Base-by-base conservation (phyloP, 495 filamentous ascomycete species). In the Aspergillus haitiensis region DNA sequence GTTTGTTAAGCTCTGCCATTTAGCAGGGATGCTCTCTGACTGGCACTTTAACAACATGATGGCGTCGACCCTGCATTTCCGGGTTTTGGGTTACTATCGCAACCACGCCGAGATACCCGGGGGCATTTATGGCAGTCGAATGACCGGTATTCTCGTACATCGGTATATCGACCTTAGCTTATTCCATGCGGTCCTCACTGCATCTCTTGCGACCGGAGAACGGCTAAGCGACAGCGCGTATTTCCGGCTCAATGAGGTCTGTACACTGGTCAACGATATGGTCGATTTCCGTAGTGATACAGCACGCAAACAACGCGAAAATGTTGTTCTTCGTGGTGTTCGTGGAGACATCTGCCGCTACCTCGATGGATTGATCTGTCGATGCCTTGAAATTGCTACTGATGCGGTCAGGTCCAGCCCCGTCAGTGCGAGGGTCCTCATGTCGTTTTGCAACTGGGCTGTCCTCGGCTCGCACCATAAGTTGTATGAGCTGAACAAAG, bases 401-500 rank as follows among this genome's bases (percentile, higher is more conserved):
- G 40, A 57, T 5, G 52, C 56, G 8, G 46, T 65, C 31, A 32
- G 53, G 16, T 55, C 50, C 0, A 60, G 35, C 1, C 35, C 57
- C n/a, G 3, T 63, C 1, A 34, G 53, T 12, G 67, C 65, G 0
- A 9, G 67, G 39, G 58, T 62, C 2, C 27, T 62, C 5, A 60
- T 69, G 58, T 64, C 62, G 7, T 67, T 59, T 36, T 69, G 66
- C 35, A 71, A 69, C 32, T 69, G 69, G 67, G 56, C 59, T 7
- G 46, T 69, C 21, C 59, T 69, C 46, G 50, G 52, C 2, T 64
- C 62, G 7, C 66, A 71, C 36, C 69, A 71, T 45, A 69, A 69
- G 33, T 31, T 64, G 5, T 71, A 60, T 52, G 66, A 69, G 37
- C 11, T 64, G 5, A 7, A 55, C 5, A 42, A 11, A 5, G 47